Evolutionary conservation across 2,329 filamentous ascomycete species (phyloP).

Genomic region (Cladophialophora yegresii): DNA sequence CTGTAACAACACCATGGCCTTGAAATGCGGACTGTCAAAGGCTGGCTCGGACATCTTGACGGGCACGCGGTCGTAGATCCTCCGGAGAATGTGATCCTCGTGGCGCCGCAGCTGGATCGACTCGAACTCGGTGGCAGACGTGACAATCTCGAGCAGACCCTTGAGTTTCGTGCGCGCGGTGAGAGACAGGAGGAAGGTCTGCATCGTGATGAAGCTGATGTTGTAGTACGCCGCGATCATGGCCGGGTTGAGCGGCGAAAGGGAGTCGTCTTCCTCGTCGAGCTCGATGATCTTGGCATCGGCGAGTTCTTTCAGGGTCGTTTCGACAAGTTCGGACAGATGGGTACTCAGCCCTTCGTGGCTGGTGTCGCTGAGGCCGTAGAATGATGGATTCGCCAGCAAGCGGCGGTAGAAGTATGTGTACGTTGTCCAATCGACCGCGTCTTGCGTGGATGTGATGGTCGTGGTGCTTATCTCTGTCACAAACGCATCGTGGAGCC

Average conservation of each 20-base stretch:
- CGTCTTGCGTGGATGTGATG: conserved; percentile 92
- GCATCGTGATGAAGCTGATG: conserved; percentile 98
- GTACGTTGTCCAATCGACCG: conserved; percentile 97
- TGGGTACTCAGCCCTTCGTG: conserved; percentile 93
- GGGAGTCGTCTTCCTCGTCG: conserved; percentile 88
- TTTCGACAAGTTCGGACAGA: conserved; percentile 91
- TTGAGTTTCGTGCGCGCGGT: conserved; percentile 90
- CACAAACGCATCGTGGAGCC: conserved; percentile 93
- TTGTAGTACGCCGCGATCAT: conserved; percentile 99
- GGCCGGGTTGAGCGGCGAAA: conserved; percentile 87
- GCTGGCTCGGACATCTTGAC: conserved; percentile 89
- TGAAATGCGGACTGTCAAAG: conserved; percentile 96
- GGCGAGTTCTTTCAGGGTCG: conserved; percentile 81
- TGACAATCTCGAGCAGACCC: conserved; percentile 94
- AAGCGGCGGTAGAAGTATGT: conserved; percentile 97
- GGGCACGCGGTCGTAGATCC: conserved; percentile 90
- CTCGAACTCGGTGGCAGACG: conserved; percentile 95
- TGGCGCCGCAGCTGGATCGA: conserved; percentile 90
- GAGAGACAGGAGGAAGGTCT: conserved; percentile 92
- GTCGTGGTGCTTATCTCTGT: conserved; percentile 96
- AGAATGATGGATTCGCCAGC: conserved; percentile 94
- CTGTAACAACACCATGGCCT: conserved; percentile 94
- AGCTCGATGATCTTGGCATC: conserved; percentile 96
- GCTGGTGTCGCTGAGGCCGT: conserved; percentile 82
- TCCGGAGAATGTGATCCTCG: conserved; percentile 81